These are phyloP conservation scores for Microsporum canis DNA, from an alignment of 2,329 filamentous ascomycete species.

Conservation along the genomic window DNA sequence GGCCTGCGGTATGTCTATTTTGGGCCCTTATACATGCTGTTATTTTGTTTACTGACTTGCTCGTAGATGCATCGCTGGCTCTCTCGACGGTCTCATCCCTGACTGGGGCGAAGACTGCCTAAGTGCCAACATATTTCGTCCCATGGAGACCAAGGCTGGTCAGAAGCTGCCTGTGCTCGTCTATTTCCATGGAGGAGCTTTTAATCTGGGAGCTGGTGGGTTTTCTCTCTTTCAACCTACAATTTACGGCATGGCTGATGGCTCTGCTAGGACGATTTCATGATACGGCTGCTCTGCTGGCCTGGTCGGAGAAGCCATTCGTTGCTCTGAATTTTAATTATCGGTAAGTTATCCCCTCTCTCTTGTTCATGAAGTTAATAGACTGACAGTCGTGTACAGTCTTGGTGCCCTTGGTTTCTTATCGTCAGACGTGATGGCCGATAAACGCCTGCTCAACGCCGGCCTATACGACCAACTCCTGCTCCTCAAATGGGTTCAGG, in stretches of 20 bases:
- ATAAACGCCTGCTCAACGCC: slow-evolving; percentile 41
- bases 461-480: slow-evolving; percentile 29
- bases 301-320: slow-evolving; percentile 39
- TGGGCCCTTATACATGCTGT: background rate
- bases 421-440: slow-evolving; percentile 42
- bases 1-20: slow-evolving; percentile 17
- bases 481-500: slow-evolving; percentile 25
- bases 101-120: slow-evolving; percentile 37
- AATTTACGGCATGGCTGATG: background rate
- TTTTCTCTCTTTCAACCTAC: background rate
- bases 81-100: slow-evolving; percentile 18
- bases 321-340: slow-evolving; percentile 38
- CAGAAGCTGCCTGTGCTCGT: slow-evolving; percentile 30
- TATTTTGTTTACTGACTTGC: background rate
- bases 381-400: slow-evolving; percentile 2
- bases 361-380: background rate
- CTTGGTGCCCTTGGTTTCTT: slow-evolving; percentile 53
- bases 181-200: slow-evolving; percentile 34
- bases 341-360: slow-evolving; percentile 17
- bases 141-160: slow-evolving; percentile 11
- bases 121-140: slow-evolving; percentile 33
- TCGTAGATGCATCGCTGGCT: slow-evolving; percentile 11
- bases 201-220: slow-evolving; percentile 24
- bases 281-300: slow-evolving; percentile 51
- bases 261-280: slow-evolving; percentile 32